phyloP scores from a whole-genome alignment of 169 alveolate genomes.

The Plasmodium adleri region DNA sequence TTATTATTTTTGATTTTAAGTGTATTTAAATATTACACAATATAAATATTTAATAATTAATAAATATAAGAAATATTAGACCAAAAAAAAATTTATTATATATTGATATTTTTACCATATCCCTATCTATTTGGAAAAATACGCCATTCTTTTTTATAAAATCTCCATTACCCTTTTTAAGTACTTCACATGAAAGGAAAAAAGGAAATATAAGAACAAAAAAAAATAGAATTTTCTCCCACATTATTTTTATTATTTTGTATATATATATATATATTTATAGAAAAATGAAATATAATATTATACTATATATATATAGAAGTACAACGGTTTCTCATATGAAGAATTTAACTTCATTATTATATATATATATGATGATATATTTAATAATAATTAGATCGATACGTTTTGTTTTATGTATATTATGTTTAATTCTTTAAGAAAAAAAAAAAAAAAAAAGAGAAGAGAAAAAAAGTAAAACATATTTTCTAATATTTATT shows the following conservation, averaged over 20 bases:
- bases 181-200: conserved; percentile 11
- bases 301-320: background rate
- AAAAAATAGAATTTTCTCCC: conserved; percentile 18
- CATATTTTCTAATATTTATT: no score
- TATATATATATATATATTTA: background rate
- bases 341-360: conserved; percentile 32
- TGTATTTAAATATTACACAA: background rate
- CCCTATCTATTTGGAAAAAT: conserved; percentile 65
- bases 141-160: conserved; percentile 8
- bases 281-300: background rate
- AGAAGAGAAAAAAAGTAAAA: no score
- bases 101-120: conserved; percentile 45
- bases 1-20: background rate
- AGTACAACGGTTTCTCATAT: background rate
- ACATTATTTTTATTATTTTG: conserved; percentile 21
- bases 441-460: no score
- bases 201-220: conserved; percentile 22
- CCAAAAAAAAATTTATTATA: background rate
- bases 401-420: no score
- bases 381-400: no score
- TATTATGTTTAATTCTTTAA: no score
- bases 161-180: conserved; percentile 10
- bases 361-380: no score
- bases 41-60: background rate
- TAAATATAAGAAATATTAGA: conserved; percentile 7